These are phyloP conservation scores for Hyphodiscus hymeniophilus DNA, from an alignment of 495 filamentous ascomycete genomes.

Conservation along the genomic window DNA sequence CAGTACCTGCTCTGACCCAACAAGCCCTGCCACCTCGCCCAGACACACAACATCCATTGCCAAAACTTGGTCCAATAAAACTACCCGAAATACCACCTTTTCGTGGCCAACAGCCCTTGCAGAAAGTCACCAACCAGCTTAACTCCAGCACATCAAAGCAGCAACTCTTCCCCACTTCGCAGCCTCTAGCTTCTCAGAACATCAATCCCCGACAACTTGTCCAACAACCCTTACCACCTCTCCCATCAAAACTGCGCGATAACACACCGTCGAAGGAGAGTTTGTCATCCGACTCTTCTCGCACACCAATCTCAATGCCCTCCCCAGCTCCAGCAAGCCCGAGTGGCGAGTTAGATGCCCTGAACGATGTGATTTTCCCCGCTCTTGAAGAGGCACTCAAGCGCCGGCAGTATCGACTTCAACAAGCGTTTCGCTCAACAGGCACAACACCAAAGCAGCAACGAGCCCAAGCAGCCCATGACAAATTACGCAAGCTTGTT, in stretches of 20 bases:
- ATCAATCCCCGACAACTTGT: slow-evolving; percentile 15
- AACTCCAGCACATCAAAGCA: slow-evolving; percentile 22
- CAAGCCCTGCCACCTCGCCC: slow-evolving; percentile 15
- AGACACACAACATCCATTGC: slow-evolving; percentile 19
- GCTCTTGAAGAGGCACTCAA: slow-evolving; percentile 83
- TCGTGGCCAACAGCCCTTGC: slow-evolving; percentile 29
- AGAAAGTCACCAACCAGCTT: slow-evolving; percentile 28
- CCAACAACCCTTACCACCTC: slow-evolving; percentile 19
- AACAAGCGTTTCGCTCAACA: slow-evolving; percentile 35
- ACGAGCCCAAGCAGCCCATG: slow-evolving; percentile 67
- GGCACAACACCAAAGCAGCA: slow-evolving; percentile 42
- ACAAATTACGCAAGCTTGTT: slow-evolving; percentile 68
- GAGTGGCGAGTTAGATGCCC: slow-evolving; percentile 22
- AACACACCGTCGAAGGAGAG: slow-evolving; percentile 20
- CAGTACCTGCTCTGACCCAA: not conserved
- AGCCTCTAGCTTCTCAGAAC: slow-evolving; percentile 12
- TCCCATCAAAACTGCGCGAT: slow-evolving; percentile 24
- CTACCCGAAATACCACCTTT: slow-evolving; percentile 48
- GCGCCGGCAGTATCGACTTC: slow-evolving; percentile 61
- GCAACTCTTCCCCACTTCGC: slow-evolving; percentile 21
- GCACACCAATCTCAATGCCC: slow-evolving; percentile 22
- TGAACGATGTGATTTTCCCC: slow-evolving; percentile 70
- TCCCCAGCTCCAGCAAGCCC: slow-evolving; percentile 19
- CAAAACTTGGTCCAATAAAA: slow-evolving; percentile 30
- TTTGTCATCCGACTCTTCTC: slow-evolving; percentile 16